Conservation (phyloP, 805 yeast genomes). For the Metschnikowia cerradonensis region DNA sequence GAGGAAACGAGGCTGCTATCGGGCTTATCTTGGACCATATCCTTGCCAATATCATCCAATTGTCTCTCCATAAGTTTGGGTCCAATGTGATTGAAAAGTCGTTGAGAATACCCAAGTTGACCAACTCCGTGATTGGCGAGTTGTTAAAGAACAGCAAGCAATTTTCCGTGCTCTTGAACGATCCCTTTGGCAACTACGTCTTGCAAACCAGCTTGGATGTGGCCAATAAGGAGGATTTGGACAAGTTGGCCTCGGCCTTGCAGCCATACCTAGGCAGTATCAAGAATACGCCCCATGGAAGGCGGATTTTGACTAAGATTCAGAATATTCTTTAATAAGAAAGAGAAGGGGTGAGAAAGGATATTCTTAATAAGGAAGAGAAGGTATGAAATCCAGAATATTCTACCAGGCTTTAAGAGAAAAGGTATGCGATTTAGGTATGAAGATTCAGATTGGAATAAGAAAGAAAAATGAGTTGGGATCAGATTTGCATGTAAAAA, state of each 20-base stretch:
- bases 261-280: constrained; percentile 76
- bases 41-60: constrained; percentile 33
- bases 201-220: constrained; percentile 58
- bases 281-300: constrained; percentile 92
- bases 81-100: constrained; percentile 58
- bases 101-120: constrained; percentile 43
- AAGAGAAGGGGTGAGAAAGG: neutral
- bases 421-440: neutral
- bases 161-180: constrained; percentile 47
- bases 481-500: too few species aligned
- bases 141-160: constrained; percentile 34
- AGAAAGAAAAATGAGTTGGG: too few species aligned
- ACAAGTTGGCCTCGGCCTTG: constrained; percentile 51
- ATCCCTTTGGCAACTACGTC: constrained; percentile 58
- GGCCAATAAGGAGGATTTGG: constrained; percentile 49
- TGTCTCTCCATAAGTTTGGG: constrained; percentile 59
- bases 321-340: constrained; percentile 20
- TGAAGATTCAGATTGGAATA: too few species aligned
- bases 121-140: constrained; percentile 42
- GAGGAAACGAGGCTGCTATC: constrained; percentile 38
- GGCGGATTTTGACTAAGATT: constrained; percentile 75
- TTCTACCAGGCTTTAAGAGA: too few species aligned
- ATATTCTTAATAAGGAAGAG: too few species aligned
- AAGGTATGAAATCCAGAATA: too few species aligned
- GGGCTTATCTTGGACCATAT: constrained; percentile 34